These are phyloP conservation scores for Corchorus capsularis DNA, from an alignment of 345 rosid species.

Conservation along the genomic window DNA sequence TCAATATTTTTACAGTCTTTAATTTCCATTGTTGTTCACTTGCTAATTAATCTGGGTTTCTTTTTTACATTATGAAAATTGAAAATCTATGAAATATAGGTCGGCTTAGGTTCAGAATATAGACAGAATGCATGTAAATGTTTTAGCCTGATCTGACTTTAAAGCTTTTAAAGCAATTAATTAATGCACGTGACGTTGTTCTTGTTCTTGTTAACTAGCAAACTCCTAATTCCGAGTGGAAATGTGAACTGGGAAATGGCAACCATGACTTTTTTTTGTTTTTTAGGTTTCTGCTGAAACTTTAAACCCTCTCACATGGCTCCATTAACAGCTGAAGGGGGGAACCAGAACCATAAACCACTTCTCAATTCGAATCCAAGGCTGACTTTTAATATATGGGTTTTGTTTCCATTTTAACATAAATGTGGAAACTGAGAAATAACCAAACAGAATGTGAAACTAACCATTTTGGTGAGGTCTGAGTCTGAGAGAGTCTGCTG, in stretches of 20 bases:
- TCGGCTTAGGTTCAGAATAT: slow-evolving; percentile 9
- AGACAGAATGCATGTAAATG: slow-evolving; percentile 11
- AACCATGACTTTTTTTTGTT: background rate
- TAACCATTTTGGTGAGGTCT: background rate
- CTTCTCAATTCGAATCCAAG: background rate
- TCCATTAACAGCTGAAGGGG: background rate
- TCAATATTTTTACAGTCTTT: background rate
- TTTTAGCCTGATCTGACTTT: slow-evolving; percentile 5
- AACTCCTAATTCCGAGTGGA: no score
- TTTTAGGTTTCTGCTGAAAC: background rate
- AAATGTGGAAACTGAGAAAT: background rate
- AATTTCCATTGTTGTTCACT: background rate
- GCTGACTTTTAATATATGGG: background rate
- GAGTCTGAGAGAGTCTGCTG: background rate
- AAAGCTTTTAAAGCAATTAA: background rate
- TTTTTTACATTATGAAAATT: background rate
- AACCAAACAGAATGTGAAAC: background rate
- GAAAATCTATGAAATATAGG: background rate
- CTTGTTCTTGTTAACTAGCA: background rate
- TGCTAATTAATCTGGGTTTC: background rate
- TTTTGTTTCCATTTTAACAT: background rate
- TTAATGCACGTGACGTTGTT: slow-evolving; percentile 13
- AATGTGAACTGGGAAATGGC: background rate
- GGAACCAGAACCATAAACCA: no score
- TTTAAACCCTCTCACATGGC: slow-evolving; percentile 21